A percentile compares a stretch with the other conserved stretches of the same genome.
Evolutionary conservation across 495 filamentous ascomycete species (phyloP).

Genomic region (Tetracladium setigerum): DNA sequence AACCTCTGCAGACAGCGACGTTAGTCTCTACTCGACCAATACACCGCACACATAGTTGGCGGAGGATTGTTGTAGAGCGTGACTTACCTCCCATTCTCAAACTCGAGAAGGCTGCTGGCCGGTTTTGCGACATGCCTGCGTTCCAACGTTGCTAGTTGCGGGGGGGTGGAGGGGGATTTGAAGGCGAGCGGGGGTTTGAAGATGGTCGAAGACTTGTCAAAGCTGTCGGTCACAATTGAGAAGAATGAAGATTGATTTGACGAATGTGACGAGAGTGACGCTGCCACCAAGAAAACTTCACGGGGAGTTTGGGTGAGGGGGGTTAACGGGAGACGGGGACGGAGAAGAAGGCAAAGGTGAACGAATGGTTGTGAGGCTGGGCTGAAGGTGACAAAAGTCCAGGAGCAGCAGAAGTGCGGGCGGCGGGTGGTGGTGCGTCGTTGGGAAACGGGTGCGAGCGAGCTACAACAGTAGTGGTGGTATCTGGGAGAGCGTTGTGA

Average conservation of each 20-base stretch:
- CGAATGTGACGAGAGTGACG: too few species aligned
- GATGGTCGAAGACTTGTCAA: too few species aligned
- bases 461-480: too few species aligned
- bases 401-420: too few species aligned
- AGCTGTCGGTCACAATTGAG: too few species aligned
- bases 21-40: constrained; percentile 11
- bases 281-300: too few species aligned
- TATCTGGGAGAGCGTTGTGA: too few species aligned
- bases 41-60: neutral
- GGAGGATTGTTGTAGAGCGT: constrained; percentile 2
- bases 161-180: constrained; percentile 5
- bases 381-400: constrained; percentile 1
- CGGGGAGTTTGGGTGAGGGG: too few species aligned
- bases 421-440: constrained; percentile 14
- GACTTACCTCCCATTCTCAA: constrained; percentile 78
- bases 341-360: too few species aligned
- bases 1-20: constrained; percentile 58
- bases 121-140: constrained; percentile 59
- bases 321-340: too few species aligned
- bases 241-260: constrained; percentile 13
- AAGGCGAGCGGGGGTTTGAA: neutral
- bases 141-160: constrained; percentile 19
- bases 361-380: too few species aligned
- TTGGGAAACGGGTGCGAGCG: constrained; percentile 17
- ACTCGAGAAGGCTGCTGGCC: constrained; percentile 66